Evolutionary conservation across 2,329 filamentous ascomycete genomes (phyloP).

Genomic region (Arthrobotrys conoides): DNA sequence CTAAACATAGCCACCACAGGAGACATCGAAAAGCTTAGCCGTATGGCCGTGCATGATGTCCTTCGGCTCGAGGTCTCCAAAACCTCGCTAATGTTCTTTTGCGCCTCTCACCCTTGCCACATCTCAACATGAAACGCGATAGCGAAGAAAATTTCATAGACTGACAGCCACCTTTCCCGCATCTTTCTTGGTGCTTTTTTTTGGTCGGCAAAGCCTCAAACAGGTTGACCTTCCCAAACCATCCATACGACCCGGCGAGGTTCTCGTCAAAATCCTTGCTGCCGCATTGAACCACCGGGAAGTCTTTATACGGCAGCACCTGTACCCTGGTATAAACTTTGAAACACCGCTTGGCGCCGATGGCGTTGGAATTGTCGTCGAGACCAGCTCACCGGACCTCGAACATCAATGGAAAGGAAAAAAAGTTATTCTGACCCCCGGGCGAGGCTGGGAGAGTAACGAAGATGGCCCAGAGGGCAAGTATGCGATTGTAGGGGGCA

Average conservation of each 20-base stretch:
- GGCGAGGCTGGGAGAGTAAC: conserved; percentile 80
- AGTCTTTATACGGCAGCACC: conserved; percentile 90
- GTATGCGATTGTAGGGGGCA: conserved; percentile 79
- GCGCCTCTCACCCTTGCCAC: conserved; percentile 36
- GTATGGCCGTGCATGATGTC: conserved; percentile 34
- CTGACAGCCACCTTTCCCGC: conserved; percentile 50
- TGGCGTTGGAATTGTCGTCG: conserved; percentile 81
- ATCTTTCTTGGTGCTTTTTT: conserved; percentile 27
- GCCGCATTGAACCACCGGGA: conserved; percentile 95
- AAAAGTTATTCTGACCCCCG: conserved; percentile 83
- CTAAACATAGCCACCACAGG: conserved; percentile 60
- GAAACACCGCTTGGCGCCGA: conserved; percentile 82
- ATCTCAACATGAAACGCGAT: conserved; percentile 42
- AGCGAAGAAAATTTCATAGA: conserved; percentile 30
- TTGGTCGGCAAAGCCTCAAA: conserved; percentile 68
- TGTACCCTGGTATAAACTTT: conserved; percentile 89
- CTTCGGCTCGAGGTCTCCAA: conserved; percentile 59
- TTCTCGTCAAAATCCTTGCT: conserved; percentile 82
- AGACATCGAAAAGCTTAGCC: conserved; percentile 36
- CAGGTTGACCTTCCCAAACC: conserved; percentile 75
- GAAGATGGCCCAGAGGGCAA: conserved; percentile 79
- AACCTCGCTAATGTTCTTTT: conserved; percentile 58
- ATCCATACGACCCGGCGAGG: conserved; percentile 75
- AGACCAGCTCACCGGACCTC: conserved; percentile 73
- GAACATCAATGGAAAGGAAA: conserved; percentile 74